These are phyloP conservation scores for Piromyces finnis DNA, from an alignment of 192 early-diverging fungal genomes.

Conservation along the genomic window DNA sequence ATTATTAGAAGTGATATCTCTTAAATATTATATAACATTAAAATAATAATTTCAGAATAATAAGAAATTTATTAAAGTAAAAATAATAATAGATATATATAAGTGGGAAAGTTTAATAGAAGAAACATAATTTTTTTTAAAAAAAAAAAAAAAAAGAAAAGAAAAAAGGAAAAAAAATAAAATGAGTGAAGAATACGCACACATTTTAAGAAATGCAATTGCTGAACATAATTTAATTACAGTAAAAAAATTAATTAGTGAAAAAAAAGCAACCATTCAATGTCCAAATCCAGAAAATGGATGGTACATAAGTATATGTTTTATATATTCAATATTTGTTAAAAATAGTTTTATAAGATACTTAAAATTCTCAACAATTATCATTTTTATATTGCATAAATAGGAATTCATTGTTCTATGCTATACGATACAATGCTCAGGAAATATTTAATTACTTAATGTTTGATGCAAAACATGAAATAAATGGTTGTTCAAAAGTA, in stretches of 20 bases:
- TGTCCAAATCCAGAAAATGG: neutral
- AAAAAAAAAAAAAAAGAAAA: too few species aligned
- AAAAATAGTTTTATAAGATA: too few species aligned
- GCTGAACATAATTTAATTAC: neutral
- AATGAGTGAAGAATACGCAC: neutral
- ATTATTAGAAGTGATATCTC: too few species aligned
- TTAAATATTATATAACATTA: too few species aligned
- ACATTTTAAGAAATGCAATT: neutral
- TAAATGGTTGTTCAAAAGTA: neutral
- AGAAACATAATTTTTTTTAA: too few species aligned
- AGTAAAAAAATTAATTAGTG: neutral
- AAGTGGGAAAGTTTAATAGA: too few species aligned
- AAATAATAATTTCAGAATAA: too few species aligned
- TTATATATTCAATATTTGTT: neutral
- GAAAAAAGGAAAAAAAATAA: neutral
- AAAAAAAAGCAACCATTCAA: neutral
- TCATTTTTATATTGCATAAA: too few species aligned
- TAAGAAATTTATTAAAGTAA: too few species aligned
- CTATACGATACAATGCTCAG: neutral
- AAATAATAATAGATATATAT: too few species aligned
- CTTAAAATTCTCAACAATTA: too few species aligned
- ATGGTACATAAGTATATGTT: neutral
- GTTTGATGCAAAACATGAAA: neutral
- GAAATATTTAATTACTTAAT: neutral
- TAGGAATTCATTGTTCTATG: neutral